A percentile compares a stretch with the other conserved stretches of the same genome.
These are phyloP conservation scores for Hyaloscypha variabilis DNA, from an alignment of 495 filamentous ascomycete species.

Conservation along the genomic window DNA sequence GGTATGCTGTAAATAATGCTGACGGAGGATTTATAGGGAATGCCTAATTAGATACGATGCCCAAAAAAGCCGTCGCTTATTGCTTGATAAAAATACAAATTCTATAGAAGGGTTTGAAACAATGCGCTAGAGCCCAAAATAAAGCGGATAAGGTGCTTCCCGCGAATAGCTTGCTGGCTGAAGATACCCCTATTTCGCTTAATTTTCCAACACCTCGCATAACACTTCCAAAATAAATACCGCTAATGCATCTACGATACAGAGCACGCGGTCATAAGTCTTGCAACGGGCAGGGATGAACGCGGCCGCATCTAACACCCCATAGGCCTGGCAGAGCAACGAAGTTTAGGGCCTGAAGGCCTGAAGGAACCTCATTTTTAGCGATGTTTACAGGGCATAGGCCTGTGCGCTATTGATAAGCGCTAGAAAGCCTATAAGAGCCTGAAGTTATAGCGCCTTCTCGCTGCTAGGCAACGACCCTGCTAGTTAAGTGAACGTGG, in stretches of 20 bases:
- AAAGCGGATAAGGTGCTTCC: not conserved
- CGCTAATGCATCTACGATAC: not conserved
- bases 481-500: constrained; percentile 1
- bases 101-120: too few relatives aligned
- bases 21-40: not conserved
- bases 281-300: constrained; percentile 7
- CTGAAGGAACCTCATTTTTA: not conserved
- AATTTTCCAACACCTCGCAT: too few relatives aligned
- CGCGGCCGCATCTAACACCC: constrained; percentile 1
- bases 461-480: not conserved
- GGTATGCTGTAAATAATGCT: not conserved
- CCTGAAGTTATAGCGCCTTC: constrained; percentile 7
- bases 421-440: not conserved
- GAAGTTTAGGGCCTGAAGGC: constrained; percentile 1
- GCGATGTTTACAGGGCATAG: constrained; percentile 8
- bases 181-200: not conserved
- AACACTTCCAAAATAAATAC: too few relatives aligned
- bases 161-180: too few relatives aligned
- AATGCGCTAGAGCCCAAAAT: too few relatives aligned
- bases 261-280: constrained; percentile 1
- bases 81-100: too few relatives aligned
- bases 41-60: too few relatives aligned
- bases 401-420: constrained; percentile 1
- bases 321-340: constrained; percentile 11
- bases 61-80: too few relatives aligned